These are phyloP conservation scores for Kuraishia floccosa DNA, from an alignment of 805 yeast genomes.

Conservation along the genomic window DNA sequence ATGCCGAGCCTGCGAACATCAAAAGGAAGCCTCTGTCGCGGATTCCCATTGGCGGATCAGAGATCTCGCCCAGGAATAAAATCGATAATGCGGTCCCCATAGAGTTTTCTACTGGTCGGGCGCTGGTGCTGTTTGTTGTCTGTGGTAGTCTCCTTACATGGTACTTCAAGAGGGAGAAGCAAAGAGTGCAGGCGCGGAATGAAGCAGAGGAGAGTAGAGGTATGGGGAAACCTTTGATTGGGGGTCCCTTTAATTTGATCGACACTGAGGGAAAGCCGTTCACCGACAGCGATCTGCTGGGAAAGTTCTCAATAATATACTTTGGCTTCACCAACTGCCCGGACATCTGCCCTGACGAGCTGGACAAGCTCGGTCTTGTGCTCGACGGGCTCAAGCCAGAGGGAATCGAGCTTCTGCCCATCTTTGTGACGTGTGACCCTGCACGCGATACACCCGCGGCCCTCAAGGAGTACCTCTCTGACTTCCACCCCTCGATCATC, in stretches of 20 bases:
- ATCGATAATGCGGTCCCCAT: slow-evolving; percentile 24
- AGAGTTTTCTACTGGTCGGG: slow-evolving; percentile 81
- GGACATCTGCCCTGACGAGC: slow-evolving; percentile 96
- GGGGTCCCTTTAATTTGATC: slow-evolving; percentile 73
- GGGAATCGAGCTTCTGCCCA: slow-evolving; percentile 60
- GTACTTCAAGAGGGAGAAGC: slow-evolving; percentile 68
- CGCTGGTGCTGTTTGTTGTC: slow-evolving; percentile 50
- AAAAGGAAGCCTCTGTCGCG: slow-evolving; percentile 66
- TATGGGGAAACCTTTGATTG: slow-evolving; percentile 84
- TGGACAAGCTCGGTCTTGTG: slow-evolving; percentile 80
- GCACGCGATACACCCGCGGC: slow-evolving; percentile 88
- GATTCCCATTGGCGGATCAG: slow-evolving; percentile 62
- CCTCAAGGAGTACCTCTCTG: slow-evolving; percentile 68
- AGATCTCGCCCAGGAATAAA: slow-evolving; percentile 16
- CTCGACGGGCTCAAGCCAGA: slow-evolving; percentile 44
- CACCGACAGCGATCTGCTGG: slow-evolving; percentile 66
- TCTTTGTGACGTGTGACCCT: slow-evolving; percentile 95
- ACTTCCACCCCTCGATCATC: slow-evolving; percentile 81
- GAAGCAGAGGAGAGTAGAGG: slow-evolving; percentile 83
- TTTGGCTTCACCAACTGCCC: slow-evolving; percentile 98
- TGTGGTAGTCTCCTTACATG: slow-evolving; percentile 66
- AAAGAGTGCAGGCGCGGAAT: slow-evolving; percentile 57
- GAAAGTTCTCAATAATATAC: slow-evolving; percentile 76
- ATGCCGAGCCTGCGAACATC: slow-evolving; percentile 2
- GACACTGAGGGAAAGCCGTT: slow-evolving; percentile 66